phyloP scores from a whole-genome alignment of 192 early-diverging fungal genomes.

The Backusella tuberculispora region DNA sequence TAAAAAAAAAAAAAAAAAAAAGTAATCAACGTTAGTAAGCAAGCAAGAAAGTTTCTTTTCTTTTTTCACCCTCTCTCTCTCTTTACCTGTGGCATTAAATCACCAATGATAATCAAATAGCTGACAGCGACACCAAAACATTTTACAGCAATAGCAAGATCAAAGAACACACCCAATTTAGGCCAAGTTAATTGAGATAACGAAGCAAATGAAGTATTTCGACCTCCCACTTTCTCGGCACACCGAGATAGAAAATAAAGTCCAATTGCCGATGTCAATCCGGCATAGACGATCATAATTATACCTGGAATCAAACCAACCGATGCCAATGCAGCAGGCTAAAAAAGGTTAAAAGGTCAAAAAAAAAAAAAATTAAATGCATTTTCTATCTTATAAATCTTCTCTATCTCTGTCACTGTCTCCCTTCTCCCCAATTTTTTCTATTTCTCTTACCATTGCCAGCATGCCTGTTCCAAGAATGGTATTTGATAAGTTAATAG shows the following conservation, averaged over 20 bases:
- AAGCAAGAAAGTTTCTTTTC: no score
- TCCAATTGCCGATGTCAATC: conserved; percentile 74
- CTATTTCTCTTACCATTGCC: conserved; percentile 73
- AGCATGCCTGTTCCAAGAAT: conserved; percentile 96
- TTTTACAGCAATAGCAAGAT: conserved; percentile 96
- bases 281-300: conserved; percentile 80
- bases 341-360: neutral
- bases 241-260: conserved; percentile 81
- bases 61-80: conserved; percentile 12
- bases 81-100: conserved; percentile 81
- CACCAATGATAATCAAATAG: conserved; percentile 95
- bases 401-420: no score
- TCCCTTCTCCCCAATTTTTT: no score
- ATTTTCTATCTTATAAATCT: neutral
- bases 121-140: conserved; percentile 97
- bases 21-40: no score
- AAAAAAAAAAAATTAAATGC: neutral
- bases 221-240: conserved; percentile 75
- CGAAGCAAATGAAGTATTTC: conserved; percentile 89
- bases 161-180: conserved; percentile 84
- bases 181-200: conserved; percentile 93
- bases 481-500: conserved; percentile 91
- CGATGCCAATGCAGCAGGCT: conserved; percentile 85
- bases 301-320: conserved; percentile 86
- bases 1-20: no score